Conservation (phyloP, 1,284 basidiomycete species). For the Schizophyllum amplum region DNA sequence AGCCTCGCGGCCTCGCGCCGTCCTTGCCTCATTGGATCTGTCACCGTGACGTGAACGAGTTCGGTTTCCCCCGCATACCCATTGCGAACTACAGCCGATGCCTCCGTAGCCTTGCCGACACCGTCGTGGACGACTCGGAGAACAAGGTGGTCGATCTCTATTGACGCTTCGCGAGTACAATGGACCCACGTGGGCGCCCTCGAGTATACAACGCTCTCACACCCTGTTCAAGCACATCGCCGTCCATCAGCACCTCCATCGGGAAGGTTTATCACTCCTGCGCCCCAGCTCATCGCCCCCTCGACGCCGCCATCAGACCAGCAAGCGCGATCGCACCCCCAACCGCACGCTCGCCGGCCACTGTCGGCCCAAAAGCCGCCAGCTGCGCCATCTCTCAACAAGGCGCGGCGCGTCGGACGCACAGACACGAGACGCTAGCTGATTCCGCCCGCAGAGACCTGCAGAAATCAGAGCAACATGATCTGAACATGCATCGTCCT, state of each 20-base stretch:
- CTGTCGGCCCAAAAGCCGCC: neutral
- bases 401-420: no score
- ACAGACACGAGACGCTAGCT: neutral
- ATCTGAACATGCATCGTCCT: no score
- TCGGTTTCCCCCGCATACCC: neutral
- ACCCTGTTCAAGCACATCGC: neutral
- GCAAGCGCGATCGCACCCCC: neutral
- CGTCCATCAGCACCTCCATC: neutral
- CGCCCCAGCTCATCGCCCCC: neutral
- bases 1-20: neutral
- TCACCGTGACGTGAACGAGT: neutral
- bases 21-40: no score
- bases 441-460: neutral
- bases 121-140: neutral
- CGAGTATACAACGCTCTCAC: neutral
- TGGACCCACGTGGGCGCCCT: no score
- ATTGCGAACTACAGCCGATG: neutral
- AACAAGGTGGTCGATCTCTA: no score
- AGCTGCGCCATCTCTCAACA: neutral
- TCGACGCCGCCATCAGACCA: neutral
- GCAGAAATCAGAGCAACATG: no score
- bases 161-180: no score
- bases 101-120: neutral
- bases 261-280: neutral
- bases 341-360: neutral